Evolutionary conservation across 2,329 filamentous ascomycete genomes (phyloP).

Genomic region (Canariomyces notabilis): DNA sequence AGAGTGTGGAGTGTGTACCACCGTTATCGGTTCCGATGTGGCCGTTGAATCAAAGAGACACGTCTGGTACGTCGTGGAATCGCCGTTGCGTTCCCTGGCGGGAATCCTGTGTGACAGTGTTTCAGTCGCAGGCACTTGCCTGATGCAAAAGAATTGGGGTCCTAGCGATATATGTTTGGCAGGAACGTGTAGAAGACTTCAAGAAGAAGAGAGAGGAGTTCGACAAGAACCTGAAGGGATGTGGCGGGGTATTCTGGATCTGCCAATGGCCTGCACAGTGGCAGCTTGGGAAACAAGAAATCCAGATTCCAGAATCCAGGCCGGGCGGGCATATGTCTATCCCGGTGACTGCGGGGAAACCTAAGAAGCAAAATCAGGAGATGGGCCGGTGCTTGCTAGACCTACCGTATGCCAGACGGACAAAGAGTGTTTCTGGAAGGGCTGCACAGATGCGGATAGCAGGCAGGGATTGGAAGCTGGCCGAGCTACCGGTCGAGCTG

Average conservation of each 20-base stretch:
- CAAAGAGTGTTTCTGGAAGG: constrained; percentile 5
- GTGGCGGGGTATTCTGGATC: constrained; percentile 1
- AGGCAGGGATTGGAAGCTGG: constrained; percentile 3
- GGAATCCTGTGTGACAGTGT: constrained; percentile 17
- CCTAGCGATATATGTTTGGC: constrained; percentile 9
- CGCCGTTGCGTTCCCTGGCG: constrained; percentile 3
- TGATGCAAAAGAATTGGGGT: constrained; percentile 1
- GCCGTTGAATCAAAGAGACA: not conserved
- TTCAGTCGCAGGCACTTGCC: constrained; percentile 2
- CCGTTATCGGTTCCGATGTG: constrained; percentile 4
- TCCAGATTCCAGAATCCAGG: constrained; percentile 7
- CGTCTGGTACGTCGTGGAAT: not conserved
- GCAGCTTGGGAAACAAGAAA: constrained; percentile 6
- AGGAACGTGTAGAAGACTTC: not conserved
- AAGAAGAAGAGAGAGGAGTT: constrained; percentile 1
- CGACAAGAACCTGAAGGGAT: not conserved
- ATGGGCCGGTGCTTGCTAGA: not conserved
- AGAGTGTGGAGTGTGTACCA: constrained; percentile 3
- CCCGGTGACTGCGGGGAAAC: constrained; percentile 10
- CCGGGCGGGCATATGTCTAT: constrained; percentile 5
- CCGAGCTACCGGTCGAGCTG: constrained; percentile 2
- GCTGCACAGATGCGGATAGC: constrained; percentile 10
- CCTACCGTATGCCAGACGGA: too few species aligned
- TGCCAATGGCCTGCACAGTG: not conserved
- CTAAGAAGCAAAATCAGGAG: not conserved